Conservation (phyloP, 2,329 filamentous ascomycete genomes). For the Curvularia sp. region DNA sequence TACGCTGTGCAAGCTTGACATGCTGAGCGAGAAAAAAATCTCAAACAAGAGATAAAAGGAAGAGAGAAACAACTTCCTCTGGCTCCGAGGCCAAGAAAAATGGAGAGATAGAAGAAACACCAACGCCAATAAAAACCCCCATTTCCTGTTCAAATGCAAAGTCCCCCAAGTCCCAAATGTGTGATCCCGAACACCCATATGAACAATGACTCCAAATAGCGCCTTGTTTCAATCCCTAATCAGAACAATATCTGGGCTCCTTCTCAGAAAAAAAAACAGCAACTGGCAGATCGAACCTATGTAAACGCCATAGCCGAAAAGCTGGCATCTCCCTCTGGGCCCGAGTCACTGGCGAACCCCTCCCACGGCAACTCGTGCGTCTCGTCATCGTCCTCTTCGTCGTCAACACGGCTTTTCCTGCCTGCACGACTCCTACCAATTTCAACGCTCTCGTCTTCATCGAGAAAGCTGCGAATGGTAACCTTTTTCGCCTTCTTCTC, state of each 20-base stretch:
- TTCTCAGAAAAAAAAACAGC: not conserved
- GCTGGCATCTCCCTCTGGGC: constrained; percentile 22
- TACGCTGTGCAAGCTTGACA: not conserved
- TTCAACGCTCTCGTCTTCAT: constrained; percentile 37
- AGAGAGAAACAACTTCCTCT: not conserved
- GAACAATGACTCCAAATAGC: not conserved
- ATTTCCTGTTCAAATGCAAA: not conserved
- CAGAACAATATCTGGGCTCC: not conserved
- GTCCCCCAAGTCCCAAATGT: not conserved
- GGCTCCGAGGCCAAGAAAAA: not conserved
- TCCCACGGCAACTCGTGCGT: constrained; percentile 51
- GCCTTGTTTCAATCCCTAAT: not conserved
- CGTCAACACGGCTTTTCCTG: constrained; percentile 4
- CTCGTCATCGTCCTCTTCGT: constrained; percentile 26
- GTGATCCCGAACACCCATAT: not conserved
- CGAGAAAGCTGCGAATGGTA: constrained; percentile 47
- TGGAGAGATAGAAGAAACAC: not conserved
- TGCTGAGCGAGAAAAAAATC: not conserved
- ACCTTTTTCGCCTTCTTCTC: constrained; percentile 46
- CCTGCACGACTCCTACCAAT: constrained; percentile 11
- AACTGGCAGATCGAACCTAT: constrained; percentile 13
- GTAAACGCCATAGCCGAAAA: constrained; percentile 18
- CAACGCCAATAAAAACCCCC: not conserved
- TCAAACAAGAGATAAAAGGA: not conserved
- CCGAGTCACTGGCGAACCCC: constrained; percentile 46